phyloP scores from a whole-genome alignment of 2,329 filamentous ascomycete genomes.

The Ophiostoma angusticollis region DNA sequence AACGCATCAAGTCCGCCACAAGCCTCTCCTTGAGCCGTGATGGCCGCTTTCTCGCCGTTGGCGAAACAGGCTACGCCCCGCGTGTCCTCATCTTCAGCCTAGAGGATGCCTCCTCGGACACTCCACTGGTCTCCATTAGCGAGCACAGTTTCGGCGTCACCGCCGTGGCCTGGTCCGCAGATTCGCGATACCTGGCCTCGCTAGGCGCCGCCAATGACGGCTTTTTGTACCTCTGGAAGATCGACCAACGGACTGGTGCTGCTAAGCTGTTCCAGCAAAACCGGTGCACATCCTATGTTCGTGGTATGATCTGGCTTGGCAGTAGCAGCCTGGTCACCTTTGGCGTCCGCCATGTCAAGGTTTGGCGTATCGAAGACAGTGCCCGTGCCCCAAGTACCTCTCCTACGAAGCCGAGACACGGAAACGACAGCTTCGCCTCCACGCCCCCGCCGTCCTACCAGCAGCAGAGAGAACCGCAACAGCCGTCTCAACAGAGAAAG shows the following conservation, averaged over 20 bases:
- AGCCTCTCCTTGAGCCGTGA: slow-evolving; percentile 81
- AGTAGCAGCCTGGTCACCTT: slow-evolving; percentile 68
- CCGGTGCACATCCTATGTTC: slow-evolving; percentile 78
- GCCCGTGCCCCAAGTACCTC: slow-evolving; percentile 23
- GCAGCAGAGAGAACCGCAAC: slow-evolving; percentile 1
- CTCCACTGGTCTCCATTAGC: slow-evolving; percentile 69
- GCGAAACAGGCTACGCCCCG: slow-evolving; percentile 89
- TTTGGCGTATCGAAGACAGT: slow-evolving; percentile 73
- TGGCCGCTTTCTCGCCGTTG: slow-evolving; percentile 76
- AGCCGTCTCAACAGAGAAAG: slow-evolving; percentile 31
- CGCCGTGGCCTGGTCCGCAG: slow-evolving; percentile 77
- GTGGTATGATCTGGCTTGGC: slow-evolving; percentile 84
- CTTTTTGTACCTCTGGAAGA: slow-evolving; percentile 81
- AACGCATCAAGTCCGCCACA: slow-evolving; percentile 87
- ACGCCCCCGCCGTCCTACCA: slow-evolving; percentile 22
- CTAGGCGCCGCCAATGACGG: slow-evolving; percentile 84
- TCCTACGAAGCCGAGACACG: slow-evolving; percentile 49
- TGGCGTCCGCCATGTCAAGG: slow-evolving; percentile 82
- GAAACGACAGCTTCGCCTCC: slow-evolving; percentile 31
- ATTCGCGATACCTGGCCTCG: slow-evolving; percentile 77
- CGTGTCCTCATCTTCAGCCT: slow-evolving; percentile 83
- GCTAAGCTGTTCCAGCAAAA: slow-evolving; percentile 74
- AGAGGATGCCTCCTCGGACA: slow-evolving; percentile 65
- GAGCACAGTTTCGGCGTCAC: slow-evolving; percentile 87
- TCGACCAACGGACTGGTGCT: slow-evolving; percentile 70